Percentiles rank a stretch among this genome's conserved stretches.
Evolutionary conservation across 768 basidiomycete genomes (phyloP).

Genomic region (Polyporus arcularius): DNA sequence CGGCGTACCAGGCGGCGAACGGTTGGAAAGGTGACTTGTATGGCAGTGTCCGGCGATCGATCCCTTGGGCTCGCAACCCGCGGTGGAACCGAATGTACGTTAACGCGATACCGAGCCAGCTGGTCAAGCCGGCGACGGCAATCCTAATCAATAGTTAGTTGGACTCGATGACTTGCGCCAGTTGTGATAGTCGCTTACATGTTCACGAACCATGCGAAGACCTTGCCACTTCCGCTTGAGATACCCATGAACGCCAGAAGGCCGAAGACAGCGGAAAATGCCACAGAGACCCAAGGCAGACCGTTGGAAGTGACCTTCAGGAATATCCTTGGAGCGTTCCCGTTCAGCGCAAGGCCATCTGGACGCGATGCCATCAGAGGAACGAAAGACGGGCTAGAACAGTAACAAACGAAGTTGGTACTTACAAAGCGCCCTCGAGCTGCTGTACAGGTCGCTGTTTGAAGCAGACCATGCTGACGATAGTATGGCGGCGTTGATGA

Average conservation of each 20-base stretch:
- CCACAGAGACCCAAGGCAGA: constrained; percentile 46
- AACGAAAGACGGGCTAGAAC: not conserved
- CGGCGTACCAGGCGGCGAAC: constrained; percentile 40
- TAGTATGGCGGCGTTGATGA: constrained; percentile 33
- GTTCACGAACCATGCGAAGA: constrained; percentile 42
- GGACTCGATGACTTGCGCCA: not conserved
- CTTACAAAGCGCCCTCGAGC: constrained; percentile 41
- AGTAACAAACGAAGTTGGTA: not conserved
- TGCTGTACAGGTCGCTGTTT: constrained; percentile 42
- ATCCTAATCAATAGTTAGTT: constrained; percentile 19
- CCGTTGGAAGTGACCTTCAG: constrained; percentile 36
- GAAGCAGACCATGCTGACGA: constrained; percentile 43
- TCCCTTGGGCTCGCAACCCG: constrained; percentile 51
- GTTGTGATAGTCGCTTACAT: constrained; percentile 14
- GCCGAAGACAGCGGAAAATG: constrained; percentile 32
- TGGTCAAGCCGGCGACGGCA: constrained; percentile 42
- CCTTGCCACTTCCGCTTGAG: constrained; percentile 34
- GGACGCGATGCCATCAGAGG: constrained; percentile 12
- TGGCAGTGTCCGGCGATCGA: constrained; percentile 49
- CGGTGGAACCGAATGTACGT: constrained; percentile 49
- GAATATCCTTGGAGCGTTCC: constrained; percentile 58
- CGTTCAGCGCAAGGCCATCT: constrained; percentile 55
- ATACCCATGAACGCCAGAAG: constrained; percentile 45
- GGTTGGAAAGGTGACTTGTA: constrained; percentile 45
- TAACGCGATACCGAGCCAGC: constrained; percentile 46